phyloP scores from a whole-genome alignment of 805 yeast species.

The Saccharomycopsis sp. region DNA sequence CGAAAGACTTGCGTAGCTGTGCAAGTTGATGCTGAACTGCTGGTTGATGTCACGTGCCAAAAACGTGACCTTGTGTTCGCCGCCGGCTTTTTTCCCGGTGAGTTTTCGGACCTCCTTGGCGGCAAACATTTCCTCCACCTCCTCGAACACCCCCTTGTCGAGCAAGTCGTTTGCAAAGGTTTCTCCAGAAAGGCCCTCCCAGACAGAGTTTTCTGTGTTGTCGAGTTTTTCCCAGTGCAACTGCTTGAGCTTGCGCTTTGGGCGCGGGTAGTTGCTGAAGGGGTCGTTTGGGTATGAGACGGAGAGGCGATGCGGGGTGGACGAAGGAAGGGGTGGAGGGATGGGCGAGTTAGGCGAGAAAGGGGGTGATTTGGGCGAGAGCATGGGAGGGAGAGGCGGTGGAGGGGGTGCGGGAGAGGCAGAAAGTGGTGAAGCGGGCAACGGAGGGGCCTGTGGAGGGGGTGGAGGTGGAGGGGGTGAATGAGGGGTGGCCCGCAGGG shows the following conservation, averaged over 20 bases:
- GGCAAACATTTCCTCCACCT: conserved; percentile 80
- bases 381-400: conserved; percentile 27
- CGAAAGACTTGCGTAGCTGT: conserved; percentile 54
- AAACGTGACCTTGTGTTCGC: conserved; percentile 53
- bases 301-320: conserved; percentile 20
- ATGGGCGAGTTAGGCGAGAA: conserved; percentile 28
- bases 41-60: conserved; percentile 84
- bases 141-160: conserved; percentile 73
- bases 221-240: conserved; percentile 96
- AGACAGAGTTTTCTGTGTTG: conserved; percentile 74
- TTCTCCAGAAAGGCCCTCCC: conserved; percentile 63
- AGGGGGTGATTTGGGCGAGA: conserved; percentile 27
- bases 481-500: too few relatives aligned
- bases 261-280: conserved; percentile 54
- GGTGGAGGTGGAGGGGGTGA: conserved; percentile 26
- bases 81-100: conserved; percentile 39
- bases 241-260: conserved; percentile 78
- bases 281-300: conserved; percentile 27
- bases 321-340: conserved; percentile 26
- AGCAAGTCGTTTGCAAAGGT: conserved; percentile 53
- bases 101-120: conserved; percentile 63
- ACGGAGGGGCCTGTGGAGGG: conserved; percentile 31
- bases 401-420: conserved; percentile 35
- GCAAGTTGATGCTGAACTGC: conserved; percentile 91
- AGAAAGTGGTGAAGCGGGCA: conserved; percentile 24